Conservation (phyloP, 305 asterid species). For the Fraxinus latifolia region DNA sequence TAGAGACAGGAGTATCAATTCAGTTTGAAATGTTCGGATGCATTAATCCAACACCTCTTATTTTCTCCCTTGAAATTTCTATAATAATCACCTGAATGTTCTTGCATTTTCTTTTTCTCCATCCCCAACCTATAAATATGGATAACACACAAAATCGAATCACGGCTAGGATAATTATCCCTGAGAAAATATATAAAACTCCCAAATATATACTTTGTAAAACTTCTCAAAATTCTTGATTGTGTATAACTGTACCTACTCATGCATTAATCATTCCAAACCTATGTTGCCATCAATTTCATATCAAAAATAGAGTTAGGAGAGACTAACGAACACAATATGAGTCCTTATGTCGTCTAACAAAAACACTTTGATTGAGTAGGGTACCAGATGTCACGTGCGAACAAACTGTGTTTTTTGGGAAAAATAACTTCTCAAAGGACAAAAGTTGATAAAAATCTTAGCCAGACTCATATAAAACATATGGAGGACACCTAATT, state of each 20-base stretch:
- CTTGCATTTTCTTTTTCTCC: not conserved
- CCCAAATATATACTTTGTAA: not conserved
- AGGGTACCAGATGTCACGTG: not conserved
- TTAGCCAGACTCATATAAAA: not conserved
- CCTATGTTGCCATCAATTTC: not conserved
- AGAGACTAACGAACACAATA: not conserved
- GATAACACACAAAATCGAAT: not conserved
- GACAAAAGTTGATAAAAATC: not conserved
- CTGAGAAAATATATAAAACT: not conserved
- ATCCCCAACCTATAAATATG: not conserved
- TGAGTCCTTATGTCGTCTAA: not conserved
- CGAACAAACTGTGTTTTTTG: not conserved
- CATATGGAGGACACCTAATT: not conserved
- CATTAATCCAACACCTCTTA: not conserved
- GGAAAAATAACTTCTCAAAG: not conserved
- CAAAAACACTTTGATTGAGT: not conserved
- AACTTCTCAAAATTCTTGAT: not conserved
- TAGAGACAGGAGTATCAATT: not conserved
- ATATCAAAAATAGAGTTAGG: not conserved
- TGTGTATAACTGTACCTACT: not conserved
- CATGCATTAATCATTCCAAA: not conserved
- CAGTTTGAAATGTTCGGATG: not conserved
- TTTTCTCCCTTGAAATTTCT: not conserved
- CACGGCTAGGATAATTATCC: not conserved
- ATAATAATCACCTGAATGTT: not conserved